Conservation (phyloP, 139 green algal genomes). For the Chlamydomonas eustigma region DNA sequence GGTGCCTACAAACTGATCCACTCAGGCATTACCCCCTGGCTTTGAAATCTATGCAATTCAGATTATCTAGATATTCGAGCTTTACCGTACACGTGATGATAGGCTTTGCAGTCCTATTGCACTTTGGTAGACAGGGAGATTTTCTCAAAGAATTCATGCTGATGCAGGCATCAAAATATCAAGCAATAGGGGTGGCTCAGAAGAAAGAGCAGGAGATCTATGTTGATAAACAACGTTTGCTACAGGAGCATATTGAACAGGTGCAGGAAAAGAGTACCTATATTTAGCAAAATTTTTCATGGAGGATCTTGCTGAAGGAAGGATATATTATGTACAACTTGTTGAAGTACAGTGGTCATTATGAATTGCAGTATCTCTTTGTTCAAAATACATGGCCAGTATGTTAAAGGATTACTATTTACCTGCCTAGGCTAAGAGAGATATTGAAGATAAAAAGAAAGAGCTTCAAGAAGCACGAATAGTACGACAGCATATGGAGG, state of each 20-base stretch:
- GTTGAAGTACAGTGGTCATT: too few relatives aligned
- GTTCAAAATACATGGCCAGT: too few relatives aligned
- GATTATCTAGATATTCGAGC: too few relatives aligned
- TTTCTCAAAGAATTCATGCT: neutral
- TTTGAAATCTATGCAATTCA: too few relatives aligned
- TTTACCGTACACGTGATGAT: too few relatives aligned
- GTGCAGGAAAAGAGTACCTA: neutral
- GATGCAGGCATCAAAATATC: constrained; percentile 25
- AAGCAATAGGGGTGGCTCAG: constrained; percentile 36
- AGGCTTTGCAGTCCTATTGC: too few relatives aligned
- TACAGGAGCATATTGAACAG: constrained; percentile 47
- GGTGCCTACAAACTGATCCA: neutral
- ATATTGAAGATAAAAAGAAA: constrained; percentile 43
- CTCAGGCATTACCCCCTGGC: neutral
- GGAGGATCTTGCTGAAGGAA: too few relatives aligned
- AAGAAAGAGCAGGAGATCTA: constrained; percentile 46
- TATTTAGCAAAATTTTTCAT: too few relatives aligned
- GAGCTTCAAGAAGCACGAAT: constrained; percentile 41
- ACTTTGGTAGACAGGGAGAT: too few relatives aligned
- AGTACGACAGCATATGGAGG: constrained; percentile 52
- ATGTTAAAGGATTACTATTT: neutral
- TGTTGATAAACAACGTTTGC: constrained; percentile 32
- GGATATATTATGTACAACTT: too few relatives aligned
- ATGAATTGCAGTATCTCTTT: too few relatives aligned
- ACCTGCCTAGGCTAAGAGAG: constrained; percentile 18